These are phyloP conservation scores for Aureobasidium musti DNA, from an alignment of 2,329 filamentous ascomycete genomes.

Conservation along the genomic window DNA sequence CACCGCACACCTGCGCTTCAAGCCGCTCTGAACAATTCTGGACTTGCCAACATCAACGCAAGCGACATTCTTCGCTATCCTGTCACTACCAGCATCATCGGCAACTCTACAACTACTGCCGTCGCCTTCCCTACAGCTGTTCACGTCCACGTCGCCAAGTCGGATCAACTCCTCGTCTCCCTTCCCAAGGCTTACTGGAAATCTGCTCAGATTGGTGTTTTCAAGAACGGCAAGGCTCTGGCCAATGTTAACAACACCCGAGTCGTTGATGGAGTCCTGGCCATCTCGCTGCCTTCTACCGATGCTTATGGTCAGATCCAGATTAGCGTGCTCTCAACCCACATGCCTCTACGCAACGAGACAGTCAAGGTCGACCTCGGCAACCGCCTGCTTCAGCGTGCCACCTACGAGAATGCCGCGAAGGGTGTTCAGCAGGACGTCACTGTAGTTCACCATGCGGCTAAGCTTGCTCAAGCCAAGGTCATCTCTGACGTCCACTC, in stretches of 20 bases:
- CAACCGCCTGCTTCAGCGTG: constrained; percentile 29
- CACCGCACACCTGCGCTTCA: constrained; percentile 3
- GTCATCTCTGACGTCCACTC: constrained; percentile 21
- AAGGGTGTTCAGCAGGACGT: constrained; percentile 28
- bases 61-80: constrained; percentile 25
- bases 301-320: constrained; percentile 27
- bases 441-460: constrained; percentile 20
- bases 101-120: background rate
- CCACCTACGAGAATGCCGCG: constrained; percentile 29
- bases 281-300: constrained; percentile 4
- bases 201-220: constrained; percentile 10
- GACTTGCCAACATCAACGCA: constrained; percentile 16
- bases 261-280: constrained; percentile 22
- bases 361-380: constrained; percentile 28
- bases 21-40: constrained; percentile 17
- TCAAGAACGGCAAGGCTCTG: constrained; percentile 21
- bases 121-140: constrained; percentile 17
- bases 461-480: constrained; percentile 23
- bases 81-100: background rate
- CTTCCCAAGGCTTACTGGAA: constrained; percentile 22
- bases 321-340: constrained; percentile 5
- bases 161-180: constrained; percentile 25
- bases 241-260: constrained; percentile 11
- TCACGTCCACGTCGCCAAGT: constrained; percentile 18
- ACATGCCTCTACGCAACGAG: constrained; percentile 16